These are phyloP conservation scores for Globisporangium parvum DNA, from an alignment of 352 stramenopile genomes.

Conservation along the genomic window DNA sequence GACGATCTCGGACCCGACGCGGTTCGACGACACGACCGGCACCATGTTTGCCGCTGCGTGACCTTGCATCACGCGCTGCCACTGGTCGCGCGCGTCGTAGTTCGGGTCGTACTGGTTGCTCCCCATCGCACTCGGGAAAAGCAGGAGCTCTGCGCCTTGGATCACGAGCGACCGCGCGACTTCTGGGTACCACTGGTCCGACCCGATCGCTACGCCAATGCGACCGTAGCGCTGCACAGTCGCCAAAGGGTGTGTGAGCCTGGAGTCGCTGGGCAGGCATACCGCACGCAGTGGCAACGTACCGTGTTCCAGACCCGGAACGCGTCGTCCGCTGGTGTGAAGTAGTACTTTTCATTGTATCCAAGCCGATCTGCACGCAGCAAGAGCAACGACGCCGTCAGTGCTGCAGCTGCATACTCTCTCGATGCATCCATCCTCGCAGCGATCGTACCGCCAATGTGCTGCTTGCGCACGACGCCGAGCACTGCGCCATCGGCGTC, in stretches of 20 bases:
- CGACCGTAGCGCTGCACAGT: slow-evolving; percentile 65
- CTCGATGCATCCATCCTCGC: no score
- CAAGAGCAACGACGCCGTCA: no score
- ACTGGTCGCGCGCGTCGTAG: slow-evolving; percentile 86
- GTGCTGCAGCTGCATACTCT: not conserved
- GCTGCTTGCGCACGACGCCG: slow-evolving; percentile 85
- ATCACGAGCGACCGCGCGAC: slow-evolving; percentile 83
- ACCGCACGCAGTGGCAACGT: not conserved
- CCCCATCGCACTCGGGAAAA: slow-evolving; percentile 79
- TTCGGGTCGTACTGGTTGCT: slow-evolving; percentile 86
- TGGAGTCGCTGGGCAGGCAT: no score
- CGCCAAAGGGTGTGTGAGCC: not conserved
- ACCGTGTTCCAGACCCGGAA: slow-evolving; percentile 90
- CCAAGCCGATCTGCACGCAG: slow-evolving; percentile 89
- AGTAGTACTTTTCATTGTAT: slow-evolving; percentile 93
- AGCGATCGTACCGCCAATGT: slow-evolving; percentile 67
- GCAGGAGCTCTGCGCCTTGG: slow-evolving; percentile 83
- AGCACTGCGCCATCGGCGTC: slow-evolving; percentile 85
- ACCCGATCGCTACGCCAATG: slow-evolving; percentile 88
- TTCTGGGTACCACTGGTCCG: slow-evolving; percentile 92
- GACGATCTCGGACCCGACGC: slow-evolving; percentile 76
- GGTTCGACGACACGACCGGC: slow-evolving; percentile 88
- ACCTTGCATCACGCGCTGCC: slow-evolving; percentile 90
- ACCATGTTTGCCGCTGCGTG: slow-evolving; percentile 88
- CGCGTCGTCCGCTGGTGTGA: slow-evolving; percentile 84